These are phyloP conservation scores for Ogataea allantospora DNA, from an alignment of 805 yeast species.

Conservation along the genomic window DNA sequence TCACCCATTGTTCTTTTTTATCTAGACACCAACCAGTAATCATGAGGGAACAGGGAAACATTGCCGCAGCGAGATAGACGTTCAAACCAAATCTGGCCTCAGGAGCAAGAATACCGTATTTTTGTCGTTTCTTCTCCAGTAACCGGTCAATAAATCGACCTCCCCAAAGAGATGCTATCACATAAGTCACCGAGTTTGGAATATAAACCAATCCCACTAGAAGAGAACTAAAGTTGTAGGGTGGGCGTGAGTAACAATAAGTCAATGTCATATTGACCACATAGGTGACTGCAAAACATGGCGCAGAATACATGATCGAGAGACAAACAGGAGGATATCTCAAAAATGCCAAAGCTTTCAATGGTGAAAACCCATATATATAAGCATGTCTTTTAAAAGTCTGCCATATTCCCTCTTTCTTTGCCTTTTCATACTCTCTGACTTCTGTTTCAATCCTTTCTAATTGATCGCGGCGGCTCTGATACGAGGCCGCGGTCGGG, in stretches of 20 bases:
- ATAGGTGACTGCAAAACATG: constrained; percentile 69
- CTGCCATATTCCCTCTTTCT: constrained; percentile 18
- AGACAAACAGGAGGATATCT: constrained; percentile 72
- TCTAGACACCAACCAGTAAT: constrained; percentile 84
- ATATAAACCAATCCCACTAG: constrained; percentile 74
- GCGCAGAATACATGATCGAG: constrained; percentile 63
- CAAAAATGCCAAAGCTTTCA: constrained; percentile 58
- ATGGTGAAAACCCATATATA: constrained; percentile 55
- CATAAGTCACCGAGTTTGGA: constrained; percentile 78
- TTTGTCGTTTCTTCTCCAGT: constrained; percentile 46
- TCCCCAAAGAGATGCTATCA: constrained; percentile 74
- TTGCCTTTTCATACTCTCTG: constrained; percentile 21
- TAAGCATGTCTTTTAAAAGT: constrained; percentile 35
- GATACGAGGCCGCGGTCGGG: constrained; percentile 25
- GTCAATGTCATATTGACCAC: constrained; percentile 74
- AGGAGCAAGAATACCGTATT: constrained; percentile 67
- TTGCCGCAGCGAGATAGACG: constrained; percentile 58
- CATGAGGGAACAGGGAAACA: constrained; percentile 63
- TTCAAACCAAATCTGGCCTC: constrained; percentile 80
- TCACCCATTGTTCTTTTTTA: constrained; percentile 65
- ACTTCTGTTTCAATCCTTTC: constrained; percentile 24
- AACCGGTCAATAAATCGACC: constrained; percentile 77
- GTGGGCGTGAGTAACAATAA: constrained; percentile 55
- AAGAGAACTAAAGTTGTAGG: constrained; percentile 67
- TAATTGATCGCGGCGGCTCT: constrained; percentile 18